Evolutionary conservation across 2,329 filamentous ascomycete species (phyloP).

Genomic region (Rhexocercosporidium sp.): DNA sequence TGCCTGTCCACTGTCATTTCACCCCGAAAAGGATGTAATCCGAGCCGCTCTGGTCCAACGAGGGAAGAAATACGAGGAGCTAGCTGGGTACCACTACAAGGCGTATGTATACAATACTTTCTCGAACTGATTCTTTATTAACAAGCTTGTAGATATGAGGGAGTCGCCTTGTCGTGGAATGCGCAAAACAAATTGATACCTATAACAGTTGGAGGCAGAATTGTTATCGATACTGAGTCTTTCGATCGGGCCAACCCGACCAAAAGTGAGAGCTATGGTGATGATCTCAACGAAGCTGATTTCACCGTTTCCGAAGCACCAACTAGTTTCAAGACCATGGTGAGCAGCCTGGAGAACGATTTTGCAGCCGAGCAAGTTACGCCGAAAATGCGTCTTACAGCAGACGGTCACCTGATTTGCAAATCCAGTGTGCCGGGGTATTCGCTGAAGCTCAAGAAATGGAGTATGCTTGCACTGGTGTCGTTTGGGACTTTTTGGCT

Average conservation of each 20-base stretch:
- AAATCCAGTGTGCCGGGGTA: slow-evolving; percentile 15
- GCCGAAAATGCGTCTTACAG: not conserved
- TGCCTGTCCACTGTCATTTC: not conserved
- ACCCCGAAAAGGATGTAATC: not conserved
- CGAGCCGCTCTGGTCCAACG: not conserved
- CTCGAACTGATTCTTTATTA: not conserved
- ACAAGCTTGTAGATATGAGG: not conserved
- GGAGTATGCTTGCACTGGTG: slow-evolving; percentile 52
- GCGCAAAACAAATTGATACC: not conserved
- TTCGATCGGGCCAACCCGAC: not conserved
- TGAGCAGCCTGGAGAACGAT: not conserved
- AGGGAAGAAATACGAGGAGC: not conserved
- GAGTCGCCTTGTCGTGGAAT: not conserved
- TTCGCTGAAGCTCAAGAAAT: slow-evolving; percentile 48
- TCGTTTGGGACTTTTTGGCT: not conserved
- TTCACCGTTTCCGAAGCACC: not conserved
- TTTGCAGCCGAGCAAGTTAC: not conserved
- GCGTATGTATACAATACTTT: not conserved
- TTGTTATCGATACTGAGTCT: not conserved
- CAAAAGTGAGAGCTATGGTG: not conserved
- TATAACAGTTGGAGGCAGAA: not conserved
- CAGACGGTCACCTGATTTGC: slow-evolving; percentile 8
- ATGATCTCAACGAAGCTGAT: not conserved
- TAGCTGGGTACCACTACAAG: not conserved
- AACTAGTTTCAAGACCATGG: not conserved